phyloP scores from a whole-genome alignment of 176 grass and related monocot species.

The Otatea glauca region DNA sequence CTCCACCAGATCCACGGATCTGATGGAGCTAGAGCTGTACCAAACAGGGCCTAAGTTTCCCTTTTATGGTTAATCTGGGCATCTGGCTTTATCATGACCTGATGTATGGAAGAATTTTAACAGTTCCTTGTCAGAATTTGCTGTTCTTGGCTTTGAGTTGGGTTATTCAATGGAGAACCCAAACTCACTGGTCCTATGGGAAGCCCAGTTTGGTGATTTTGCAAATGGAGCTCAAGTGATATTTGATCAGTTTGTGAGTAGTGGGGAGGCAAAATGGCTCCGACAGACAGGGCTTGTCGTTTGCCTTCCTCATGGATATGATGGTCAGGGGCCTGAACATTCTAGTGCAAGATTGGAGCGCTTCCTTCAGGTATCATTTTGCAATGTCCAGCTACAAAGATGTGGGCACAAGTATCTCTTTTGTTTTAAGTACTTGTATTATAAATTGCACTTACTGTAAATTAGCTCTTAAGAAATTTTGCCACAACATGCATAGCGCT shows the following conservation, averaged over 20 bases:
- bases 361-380: constrained; percentile 89
- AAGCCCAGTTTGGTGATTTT: constrained; percentile 99
- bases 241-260: constrained; percentile 99
- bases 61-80: constrained; percentile 4
- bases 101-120: constrained; percentile 39
- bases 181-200: constrained; percentile 91
- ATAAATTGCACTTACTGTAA: background rate
- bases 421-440: background rate
- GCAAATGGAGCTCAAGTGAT: constrained; percentile 98
- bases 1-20: no score
- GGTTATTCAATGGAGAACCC: constrained; percentile 99
- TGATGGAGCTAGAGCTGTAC: no score
- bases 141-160: constrained; percentile 97
- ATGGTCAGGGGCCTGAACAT: constrained; percentile 98
- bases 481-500: background rate
- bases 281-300: constrained; percentile 86
- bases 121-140: constrained; percentile 99
- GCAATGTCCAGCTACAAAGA: background rate
- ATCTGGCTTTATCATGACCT: constrained; percentile 34
- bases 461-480: constrained; percentile 5
- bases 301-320: constrained; percentile 94
- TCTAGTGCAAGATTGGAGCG: constrained; percentile 94
- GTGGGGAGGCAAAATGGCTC: constrained; percentile 97
- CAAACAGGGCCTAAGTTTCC: no score
- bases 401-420: constrained; percentile 6